Percentiles rank a stretch among this genome's conserved stretches.
Conservation (phyloP, 2,329 filamentous ascomycete genomes). For the Ceratocystis papillata region DNA sequence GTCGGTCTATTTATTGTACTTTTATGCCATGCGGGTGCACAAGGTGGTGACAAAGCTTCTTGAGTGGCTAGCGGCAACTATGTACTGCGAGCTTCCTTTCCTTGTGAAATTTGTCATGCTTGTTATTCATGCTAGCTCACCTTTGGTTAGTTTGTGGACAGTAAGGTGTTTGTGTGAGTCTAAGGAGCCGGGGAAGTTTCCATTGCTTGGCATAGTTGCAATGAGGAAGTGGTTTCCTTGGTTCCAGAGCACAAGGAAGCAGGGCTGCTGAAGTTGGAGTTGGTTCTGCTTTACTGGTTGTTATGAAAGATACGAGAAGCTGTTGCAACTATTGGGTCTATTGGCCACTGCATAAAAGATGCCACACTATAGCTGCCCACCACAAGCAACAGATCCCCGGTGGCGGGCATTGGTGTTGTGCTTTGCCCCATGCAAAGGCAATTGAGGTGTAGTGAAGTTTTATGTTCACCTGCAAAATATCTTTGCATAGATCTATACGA, state of each 20-base stretch:
- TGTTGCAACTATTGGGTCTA: background rate
- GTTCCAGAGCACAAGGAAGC: background rate
- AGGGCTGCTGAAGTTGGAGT: background rate
- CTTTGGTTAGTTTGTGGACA: background rate
- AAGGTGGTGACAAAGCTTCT: background rate
- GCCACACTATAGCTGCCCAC: no score
- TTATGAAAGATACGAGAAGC: background rate
- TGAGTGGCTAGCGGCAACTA: background rate
- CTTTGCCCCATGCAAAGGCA: background rate
- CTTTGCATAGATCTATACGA: background rate
- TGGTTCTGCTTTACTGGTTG: background rate
- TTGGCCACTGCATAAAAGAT: background rate
- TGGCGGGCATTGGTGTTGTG: background rate
- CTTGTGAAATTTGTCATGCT: background rate
- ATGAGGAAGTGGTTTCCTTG: background rate
- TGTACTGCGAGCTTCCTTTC: background rate
- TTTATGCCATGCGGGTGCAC: slow-evolving; percentile 3
- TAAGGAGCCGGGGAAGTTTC: background rate
- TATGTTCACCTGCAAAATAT: background rate
- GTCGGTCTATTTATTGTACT: background rate
- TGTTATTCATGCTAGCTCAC: background rate
- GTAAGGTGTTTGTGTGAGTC: background rate
- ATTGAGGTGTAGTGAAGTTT: background rate
- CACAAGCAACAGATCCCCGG: no score
- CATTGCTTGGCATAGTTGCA: background rate